Evolutionary conservation across 805 yeast species (phyloP).

Genomic region (Teunomyces stri): DNA sequence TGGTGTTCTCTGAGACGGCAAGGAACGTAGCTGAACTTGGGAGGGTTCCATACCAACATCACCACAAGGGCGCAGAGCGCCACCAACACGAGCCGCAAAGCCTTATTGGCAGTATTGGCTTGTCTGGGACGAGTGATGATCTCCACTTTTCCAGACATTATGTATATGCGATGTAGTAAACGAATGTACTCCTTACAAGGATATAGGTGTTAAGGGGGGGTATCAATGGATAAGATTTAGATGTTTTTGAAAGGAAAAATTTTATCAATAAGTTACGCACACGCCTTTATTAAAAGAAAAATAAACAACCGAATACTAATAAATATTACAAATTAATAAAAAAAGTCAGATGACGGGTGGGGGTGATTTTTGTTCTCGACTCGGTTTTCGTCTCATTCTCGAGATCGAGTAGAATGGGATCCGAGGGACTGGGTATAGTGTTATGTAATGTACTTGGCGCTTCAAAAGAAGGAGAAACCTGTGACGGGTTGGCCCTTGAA

Average conservation of each 20-base stretch:
- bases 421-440: too few relatives aligned
- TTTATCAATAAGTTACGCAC: background rate
- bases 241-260: background rate
- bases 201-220: background rate
- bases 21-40: background rate
- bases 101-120: background rate
- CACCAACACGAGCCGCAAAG: background rate
- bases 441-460: too few relatives aligned
- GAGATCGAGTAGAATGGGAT: too few relatives aligned
- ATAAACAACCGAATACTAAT: background rate
- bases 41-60: background rate
- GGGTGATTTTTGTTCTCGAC: too few relatives aligned
- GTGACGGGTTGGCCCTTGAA: too few relatives aligned
- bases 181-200: constrained; percentile 1
- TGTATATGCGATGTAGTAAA: background rate
- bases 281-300: background rate
- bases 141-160: background rate
- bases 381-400: too few relatives aligned
- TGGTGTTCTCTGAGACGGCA: background rate
- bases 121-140: background rate
- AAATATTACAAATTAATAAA: background rate
- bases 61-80: background rate
- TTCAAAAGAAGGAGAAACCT: too few relatives aligned
- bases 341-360: background rate
- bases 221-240: background rate